A percentile compares a stretch with the other conserved stretches of the same genome.
phyloP scores from a whole-genome alignment of 768 basidiomycete genomes.

The Pleurotus tuber-regium region DNA sequence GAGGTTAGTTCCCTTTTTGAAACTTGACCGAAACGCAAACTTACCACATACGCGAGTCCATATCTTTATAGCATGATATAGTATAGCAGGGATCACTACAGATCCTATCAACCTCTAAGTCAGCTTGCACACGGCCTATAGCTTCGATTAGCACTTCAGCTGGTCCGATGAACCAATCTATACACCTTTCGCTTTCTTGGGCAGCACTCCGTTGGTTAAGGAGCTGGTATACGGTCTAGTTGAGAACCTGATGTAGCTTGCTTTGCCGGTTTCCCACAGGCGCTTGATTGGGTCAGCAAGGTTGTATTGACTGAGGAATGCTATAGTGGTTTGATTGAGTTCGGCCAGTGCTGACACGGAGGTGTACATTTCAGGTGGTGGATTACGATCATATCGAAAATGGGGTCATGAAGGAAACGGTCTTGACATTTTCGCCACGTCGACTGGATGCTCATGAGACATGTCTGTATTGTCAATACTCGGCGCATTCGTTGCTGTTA shows the following conservation, averaged over 20 bases:
- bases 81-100: background rate
- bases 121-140: slow-evolving; percentile 12
- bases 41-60: background rate
- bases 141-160: slow-evolving; percentile 25
- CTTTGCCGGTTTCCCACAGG: slow-evolving; percentile 73
- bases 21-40: background rate
- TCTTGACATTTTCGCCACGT: slow-evolving; percentile 43
- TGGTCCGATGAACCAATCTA: slow-evolving; percentile 24
- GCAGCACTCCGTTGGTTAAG: slow-evolving; percentile 27
- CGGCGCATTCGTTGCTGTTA: slow-evolving; percentile 70
- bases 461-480: slow-evolving; percentile 45
- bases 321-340: slow-evolving; percentile 34
- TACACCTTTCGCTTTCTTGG: slow-evolving; percentile 16
- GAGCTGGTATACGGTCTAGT: slow-evolving; percentile 72
- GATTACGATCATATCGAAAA: slow-evolving; percentile 35
- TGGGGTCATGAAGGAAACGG: slow-evolving; percentile 36
- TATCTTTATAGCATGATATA: background rate
- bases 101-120: background rate
- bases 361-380: slow-evolving; percentile 45
- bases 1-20: background rate
- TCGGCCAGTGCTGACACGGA: slow-evolving; percentile 48
- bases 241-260: slow-evolving; percentile 74
- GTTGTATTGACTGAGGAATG: slow-evolving; percentile 33
- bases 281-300: slow-evolving; percentile 61
- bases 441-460: slow-evolving; percentile 42